Base-by-base conservation (phyloP, 257 asterid genomes). In the Orobanche coerulescens region DNA sequence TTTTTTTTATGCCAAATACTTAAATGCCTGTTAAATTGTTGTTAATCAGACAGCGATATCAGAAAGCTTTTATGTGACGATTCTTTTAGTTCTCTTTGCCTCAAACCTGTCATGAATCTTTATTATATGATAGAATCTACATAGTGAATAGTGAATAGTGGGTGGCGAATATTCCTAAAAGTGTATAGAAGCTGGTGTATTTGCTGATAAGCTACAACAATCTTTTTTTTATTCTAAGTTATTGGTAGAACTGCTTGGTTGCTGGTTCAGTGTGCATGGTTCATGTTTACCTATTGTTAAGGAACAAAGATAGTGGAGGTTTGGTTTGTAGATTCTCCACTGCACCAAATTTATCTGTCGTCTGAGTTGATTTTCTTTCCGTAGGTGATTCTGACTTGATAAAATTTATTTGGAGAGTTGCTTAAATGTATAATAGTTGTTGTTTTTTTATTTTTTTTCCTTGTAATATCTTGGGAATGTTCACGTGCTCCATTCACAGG, bases 401-500 rank as follows among this genome's bases (percentile, higher is more conserved):
- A 25, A 66, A 63, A 26, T 55, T 4, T 62, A 28, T 55, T 14
- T 22, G 8, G 66, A 24, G 44, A 61, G 62, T 66, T 50, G 47
- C 14, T 42, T 24, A 36, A 28, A 40, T 22, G 12, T 31, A 13
- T 48, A 49, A 13, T 52, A 64, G 16, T 53, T 18, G 20, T 43
- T 15, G 58, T 47, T 9, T 31, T 2, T 42, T 44, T 15, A 2
- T 49, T 23, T 12, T 11, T 22, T 22, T 11, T 11, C 42, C 11
- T 50, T 28, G 50, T 46, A 37, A 33, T 51, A 37, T 23, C 4
- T 39, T 63, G 66, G 67, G 62, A 34, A 61, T 68, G 25, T 14
- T 61, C 33, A 73, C 69, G 66, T 30, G 50, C 24, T 65, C 18
- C 64, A 31, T 28, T 36, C 67, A 48, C 84, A 93, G 98, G 98